Percentiles rank a stretch among this genome's conserved stretches.
Conservation (phyloP, 148 eudicot species). For the Rheum nobile region DNA sequence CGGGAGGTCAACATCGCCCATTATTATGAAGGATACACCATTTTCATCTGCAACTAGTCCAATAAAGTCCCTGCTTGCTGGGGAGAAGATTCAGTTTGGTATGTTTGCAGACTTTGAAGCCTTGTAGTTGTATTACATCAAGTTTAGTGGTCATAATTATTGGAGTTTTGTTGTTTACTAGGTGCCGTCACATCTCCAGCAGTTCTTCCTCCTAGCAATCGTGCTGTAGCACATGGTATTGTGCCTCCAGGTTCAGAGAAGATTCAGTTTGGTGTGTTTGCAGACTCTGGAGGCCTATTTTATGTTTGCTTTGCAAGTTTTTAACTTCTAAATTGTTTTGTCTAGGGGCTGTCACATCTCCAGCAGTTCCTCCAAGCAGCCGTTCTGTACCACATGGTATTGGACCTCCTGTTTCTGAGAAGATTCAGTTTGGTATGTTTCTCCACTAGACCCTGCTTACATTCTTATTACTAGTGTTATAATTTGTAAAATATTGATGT, state of each 20-base stretch:
- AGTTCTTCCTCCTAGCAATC: conserved; percentile 46
- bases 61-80: conserved; percentile 84
- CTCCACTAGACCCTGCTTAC: not conserved
- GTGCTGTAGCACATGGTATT: conserved; percentile 42
- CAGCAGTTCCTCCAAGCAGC: not conserved
- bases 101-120: conserved; percentile 8
- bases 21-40: conserved; percentile 37
- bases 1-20: conserved; percentile 44
- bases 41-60: conserved; percentile 65
- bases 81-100: conserved; percentile 98
- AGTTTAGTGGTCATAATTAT: not conserved
- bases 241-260: conserved; percentile 34
- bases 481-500: not conserved
- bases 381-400: not conserved
- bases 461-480: not conserved
- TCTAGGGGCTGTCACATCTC: not conserved
- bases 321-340: not conserved
- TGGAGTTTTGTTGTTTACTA: conserved; percentile 13
- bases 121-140: not conserved
- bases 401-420: conserved; percentile 24
- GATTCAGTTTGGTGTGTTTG: conserved; percentile 7
- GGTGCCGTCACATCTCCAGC: conserved; percentile 97
- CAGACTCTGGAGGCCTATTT: not conserved
- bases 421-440: conserved; percentile 81
- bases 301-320: not conserved